Conservation (phyloP, 495 filamentous ascomycete genomes). For the Penicillium riverlandense region DNA sequence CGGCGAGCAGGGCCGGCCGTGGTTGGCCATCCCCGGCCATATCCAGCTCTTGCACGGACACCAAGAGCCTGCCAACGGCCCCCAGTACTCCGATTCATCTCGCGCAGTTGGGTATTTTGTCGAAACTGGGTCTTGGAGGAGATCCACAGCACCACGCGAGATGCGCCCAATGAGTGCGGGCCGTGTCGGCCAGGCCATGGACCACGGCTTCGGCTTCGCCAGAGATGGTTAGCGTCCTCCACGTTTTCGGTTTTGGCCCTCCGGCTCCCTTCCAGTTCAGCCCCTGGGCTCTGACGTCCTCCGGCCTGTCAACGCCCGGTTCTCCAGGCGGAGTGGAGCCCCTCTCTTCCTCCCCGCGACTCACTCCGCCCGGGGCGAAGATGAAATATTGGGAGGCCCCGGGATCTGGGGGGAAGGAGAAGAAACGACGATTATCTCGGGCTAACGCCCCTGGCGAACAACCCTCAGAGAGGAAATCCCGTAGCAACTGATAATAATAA, state of each 20-base stretch:
- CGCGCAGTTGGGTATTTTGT: neutral
- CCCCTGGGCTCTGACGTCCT: neutral
- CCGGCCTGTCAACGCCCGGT: neutral
- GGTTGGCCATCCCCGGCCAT: constrained; percentile 2
- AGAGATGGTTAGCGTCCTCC: neutral
- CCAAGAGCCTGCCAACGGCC: constrained; percentile 3
- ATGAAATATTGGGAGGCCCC: too few relatives aligned
- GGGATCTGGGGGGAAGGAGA: too few relatives aligned
- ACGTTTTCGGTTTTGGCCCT: too few relatives aligned
- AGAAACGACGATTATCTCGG: too few relatives aligned
- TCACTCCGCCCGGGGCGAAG: neutral
- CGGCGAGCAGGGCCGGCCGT: neutral
- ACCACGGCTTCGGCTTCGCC: neutral
- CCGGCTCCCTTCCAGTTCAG: neutral
- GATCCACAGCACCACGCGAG: neutral
- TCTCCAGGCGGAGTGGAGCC: neutral
- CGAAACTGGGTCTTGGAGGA: neutral
- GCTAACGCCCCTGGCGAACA: too few relatives aligned
- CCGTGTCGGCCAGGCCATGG: neutral
- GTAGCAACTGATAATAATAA: too few relatives aligned
- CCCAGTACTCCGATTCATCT: constrained; percentile 4
- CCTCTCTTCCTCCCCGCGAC: neutral
- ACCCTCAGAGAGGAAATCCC: too few relatives aligned
- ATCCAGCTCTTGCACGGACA: constrained; percentile 1
- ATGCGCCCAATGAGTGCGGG: constrained; percentile 1